Conservation (phyloP, 1,284 basidiomycete genomes). For the Sutorius eximius region DNA sequence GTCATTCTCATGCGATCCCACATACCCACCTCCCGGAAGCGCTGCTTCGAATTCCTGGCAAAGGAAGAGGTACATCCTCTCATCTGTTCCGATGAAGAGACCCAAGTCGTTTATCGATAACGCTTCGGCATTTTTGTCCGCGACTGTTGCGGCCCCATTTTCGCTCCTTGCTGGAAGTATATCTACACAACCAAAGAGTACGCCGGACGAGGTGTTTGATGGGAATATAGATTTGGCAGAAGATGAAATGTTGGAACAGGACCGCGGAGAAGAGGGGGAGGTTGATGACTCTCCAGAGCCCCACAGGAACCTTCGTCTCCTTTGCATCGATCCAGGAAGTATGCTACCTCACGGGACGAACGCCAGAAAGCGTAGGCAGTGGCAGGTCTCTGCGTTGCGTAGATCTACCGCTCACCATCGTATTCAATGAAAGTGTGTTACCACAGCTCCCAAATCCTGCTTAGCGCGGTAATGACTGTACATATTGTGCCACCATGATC, state of each 20-base stretch:
- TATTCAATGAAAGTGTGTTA: constrained; percentile 11
- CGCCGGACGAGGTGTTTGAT: constrained; percentile 63
- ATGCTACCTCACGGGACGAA: constrained; percentile 19
- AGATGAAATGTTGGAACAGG: constrained; percentile 74
- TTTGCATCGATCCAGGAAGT: constrained; percentile 30
- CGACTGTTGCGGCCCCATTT: constrained; percentile 51
- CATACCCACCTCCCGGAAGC: constrained; percentile 46
- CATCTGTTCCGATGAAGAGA: constrained; percentile 62
- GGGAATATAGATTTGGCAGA: constrained; percentile 70
- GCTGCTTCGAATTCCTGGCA: constrained; percentile 49
- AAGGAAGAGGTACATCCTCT: constrained; percentile 58
- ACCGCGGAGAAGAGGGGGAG: constrained; percentile 72
- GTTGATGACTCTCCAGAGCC: constrained; percentile 67
- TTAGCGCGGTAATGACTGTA: too few species aligned
- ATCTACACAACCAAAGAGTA: constrained; percentile 40
- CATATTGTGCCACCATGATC: too few species aligned
- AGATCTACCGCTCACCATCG: constrained; percentile 27
- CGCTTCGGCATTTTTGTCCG: constrained; percentile 61
- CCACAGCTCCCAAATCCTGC: too few species aligned
- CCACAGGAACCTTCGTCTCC: constrained; percentile 42
- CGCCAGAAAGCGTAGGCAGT: constrained; percentile 33
- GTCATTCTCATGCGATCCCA: constrained; percentile 60
- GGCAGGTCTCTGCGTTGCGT: constrained; percentile 31
- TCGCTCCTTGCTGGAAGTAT: constrained; percentile 46
- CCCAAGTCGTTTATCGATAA: constrained; percentile 68